A percentile compares a stretch with the other conserved stretches of the same genome.
Conservation (phyloP, 2,329 filamentous ascomycete genomes). For the Clarireedia paspali region DNA sequence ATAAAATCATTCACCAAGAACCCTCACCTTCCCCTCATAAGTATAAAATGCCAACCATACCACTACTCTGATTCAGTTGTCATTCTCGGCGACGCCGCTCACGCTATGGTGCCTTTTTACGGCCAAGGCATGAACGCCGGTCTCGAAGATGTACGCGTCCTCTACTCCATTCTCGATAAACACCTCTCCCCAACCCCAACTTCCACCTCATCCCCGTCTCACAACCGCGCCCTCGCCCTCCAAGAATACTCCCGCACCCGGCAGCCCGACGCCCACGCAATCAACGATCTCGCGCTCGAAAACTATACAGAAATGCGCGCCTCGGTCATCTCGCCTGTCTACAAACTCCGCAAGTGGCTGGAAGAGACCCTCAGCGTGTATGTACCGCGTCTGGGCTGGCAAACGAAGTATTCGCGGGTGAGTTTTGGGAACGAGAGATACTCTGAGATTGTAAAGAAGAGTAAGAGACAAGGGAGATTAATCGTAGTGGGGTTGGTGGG, state of each 20-base stretch:
- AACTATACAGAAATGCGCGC: conserved; percentile 95
- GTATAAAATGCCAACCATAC: conserved; percentile 85
- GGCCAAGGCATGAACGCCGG: conserved; percentile 97
- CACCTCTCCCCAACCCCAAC: conserved; percentile 30
- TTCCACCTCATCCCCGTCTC: conserved; percentile 42
- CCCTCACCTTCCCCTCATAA: conserved; percentile 87
- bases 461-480: conserved; percentile 54
- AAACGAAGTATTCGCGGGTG: conserved; percentile 85
- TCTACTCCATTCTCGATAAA: conserved; percentile 76
- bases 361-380: conserved; percentile 78
- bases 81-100: conserved; percentile 87
- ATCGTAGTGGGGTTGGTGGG: conserved; percentile 18
- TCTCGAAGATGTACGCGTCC: conserved; percentile 82
- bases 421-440: conserved; percentile 94
- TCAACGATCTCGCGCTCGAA: conserved; percentile 83
- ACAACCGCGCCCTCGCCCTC: conserved; percentile 56
- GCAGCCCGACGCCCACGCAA: conserved; percentile 72
- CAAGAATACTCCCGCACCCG: conserved; percentile 68
- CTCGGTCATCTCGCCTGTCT: conserved; percentile 69
- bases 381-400: conserved; percentile 73
- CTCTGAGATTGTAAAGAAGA: conserved; percentile 67
- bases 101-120: conserved; percentile 98
- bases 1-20: conserved; percentile 69
- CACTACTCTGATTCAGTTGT: conserved; percentile 71
- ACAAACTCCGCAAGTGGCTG: conserved; percentile 73